Percentiles rank a stretch among this genome's conserved stretches.
Conservation (phyloP, 805 yeast genomes). For the Millerozyma acaciae region DNA sequence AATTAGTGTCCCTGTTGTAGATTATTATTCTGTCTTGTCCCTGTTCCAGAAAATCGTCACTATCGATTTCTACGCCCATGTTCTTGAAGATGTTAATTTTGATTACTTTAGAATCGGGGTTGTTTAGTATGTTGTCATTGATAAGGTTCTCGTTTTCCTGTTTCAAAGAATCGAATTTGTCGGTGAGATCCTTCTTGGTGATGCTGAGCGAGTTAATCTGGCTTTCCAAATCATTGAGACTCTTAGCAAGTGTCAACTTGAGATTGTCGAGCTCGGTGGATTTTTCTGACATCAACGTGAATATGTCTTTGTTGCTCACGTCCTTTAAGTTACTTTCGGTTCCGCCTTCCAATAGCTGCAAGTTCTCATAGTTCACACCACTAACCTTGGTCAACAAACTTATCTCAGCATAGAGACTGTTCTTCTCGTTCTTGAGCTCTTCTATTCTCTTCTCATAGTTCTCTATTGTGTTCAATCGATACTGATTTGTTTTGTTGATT, state of each 20-base stretch:
- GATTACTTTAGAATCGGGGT: conserved; percentile 44
- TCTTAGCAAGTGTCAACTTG: conserved; percentile 50
- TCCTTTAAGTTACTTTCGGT: conserved; percentile 2
- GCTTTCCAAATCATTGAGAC: conserved; percentile 46
- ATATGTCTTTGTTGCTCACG: conserved; percentile 19
- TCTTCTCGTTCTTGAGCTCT: conserved; percentile 9
- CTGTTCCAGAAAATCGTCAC: conserved; percentile 11
- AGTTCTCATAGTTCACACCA: conserved; percentile 16
- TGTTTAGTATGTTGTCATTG: conserved; percentile 26
- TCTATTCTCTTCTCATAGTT: conserved; percentile 7
- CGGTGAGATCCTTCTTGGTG: conserved; percentile 32
- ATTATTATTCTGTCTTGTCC: conserved; percentile 41
- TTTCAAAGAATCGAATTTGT: conserved; percentile 36
- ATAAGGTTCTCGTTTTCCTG: conserved; percentile 24
- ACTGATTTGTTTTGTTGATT: conserved; percentile 23
- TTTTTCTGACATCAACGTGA: conserved; percentile 23
- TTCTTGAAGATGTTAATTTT: conserved; percentile 58
- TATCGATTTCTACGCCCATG: conserved; percentile 53
- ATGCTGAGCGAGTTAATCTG: conserved; percentile 33
- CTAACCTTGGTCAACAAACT: conserved; percentile 18
- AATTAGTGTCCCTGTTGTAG: conserved; percentile 43
- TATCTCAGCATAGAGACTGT: conserved; percentile 13
- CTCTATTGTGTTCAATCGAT: conserved; percentile 23
- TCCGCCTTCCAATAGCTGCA: conserved; percentile 10
- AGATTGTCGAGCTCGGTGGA: conserved; percentile 38